A percentile compares a stretch with the other conserved stretches of the same genome.
Evolutionary conservation across 331 rosid species (phyloP).

Genomic region (Ulmus americana): DNA sequence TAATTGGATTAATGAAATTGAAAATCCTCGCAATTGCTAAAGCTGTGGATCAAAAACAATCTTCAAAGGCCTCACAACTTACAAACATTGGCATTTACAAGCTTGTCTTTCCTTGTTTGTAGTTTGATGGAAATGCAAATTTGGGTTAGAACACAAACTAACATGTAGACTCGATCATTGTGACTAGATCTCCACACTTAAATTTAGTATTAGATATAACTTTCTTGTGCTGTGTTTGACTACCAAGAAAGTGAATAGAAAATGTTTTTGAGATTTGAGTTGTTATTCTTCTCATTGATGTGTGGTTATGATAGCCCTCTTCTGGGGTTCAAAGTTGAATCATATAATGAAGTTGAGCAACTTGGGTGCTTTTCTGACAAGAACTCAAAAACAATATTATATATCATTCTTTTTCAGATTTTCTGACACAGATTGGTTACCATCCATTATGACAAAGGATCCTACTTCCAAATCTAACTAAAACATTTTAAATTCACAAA

Average conservation of each 20-base stretch:
- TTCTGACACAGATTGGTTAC: conserved; percentile 20
- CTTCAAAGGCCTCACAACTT: background rate
- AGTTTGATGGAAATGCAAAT: background rate
- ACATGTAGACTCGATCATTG: background rate
- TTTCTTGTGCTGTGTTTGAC: background rate
- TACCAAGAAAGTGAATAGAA: background rate
- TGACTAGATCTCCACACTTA: background rate
- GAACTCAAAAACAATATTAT: conserved; percentile 1
- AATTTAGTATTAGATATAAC: background rate
- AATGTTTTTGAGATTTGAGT: background rate
- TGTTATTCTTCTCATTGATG: background rate
- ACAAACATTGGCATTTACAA: background rate
- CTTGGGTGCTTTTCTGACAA: background rate
- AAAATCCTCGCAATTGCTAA: too few relatives aligned
- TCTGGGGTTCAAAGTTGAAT: background rate
- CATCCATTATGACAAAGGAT: conserved; percentile 12
- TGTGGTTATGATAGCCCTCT: background rate
- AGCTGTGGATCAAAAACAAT: background rate
- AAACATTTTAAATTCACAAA: background rate
- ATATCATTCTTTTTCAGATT: background rate
- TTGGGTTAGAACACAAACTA: background rate
- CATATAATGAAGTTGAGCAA: too few relatives aligned
- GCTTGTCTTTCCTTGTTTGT: background rate
- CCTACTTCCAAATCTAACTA: background rate
- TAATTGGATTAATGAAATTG: conserved; percentile 12